Base-by-base conservation (phyloP, 495 filamentous ascomycete species). In the Lindgomyces ingoldianus region DNA sequence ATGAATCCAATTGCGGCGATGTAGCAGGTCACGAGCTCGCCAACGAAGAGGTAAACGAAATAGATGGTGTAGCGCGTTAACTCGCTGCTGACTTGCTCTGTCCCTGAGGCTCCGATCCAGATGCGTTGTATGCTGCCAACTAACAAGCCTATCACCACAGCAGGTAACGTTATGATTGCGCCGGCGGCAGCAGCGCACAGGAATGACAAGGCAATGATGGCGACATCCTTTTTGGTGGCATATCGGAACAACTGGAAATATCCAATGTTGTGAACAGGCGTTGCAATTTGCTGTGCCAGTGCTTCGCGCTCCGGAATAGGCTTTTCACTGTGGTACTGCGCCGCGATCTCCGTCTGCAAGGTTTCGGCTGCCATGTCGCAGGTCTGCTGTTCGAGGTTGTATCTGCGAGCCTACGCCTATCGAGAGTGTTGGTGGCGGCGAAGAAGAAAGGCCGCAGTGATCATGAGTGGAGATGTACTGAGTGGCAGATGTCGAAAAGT, bases 31-130 rank as follows among this genome's bases (percentile, higher is more conserved):
- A 90, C 76, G 64, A 96, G 96, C 73, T 96, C 90, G 51, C 80
- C 93, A 53, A 96, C 86, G 30, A 84, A 93, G 45, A 97, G 83
- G 72, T 96, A 96, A 11, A 97, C 76, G 58, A 96, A 96, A 70
- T 96, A 96, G 19, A 96, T 74, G 26, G 91, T 89, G 63, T 89
- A 83, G 33, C 80, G 80, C 21, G 74, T 73, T 55, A 96, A 76
- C 65, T 88, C 72, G 62, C 73, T 41, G 41, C 81, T 79, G 79
- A 95, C 93, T 1, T 79, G 72, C 18, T 76, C 71, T 44, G 81
- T 80, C 8, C 75, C 64, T 9, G 82, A 77, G 0, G 62, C 73
- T 1, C 79, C 76, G 8, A 76, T 55, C 53, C 85, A 82, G 71
- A 85, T 91, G 6, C 78, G 71, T 71, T 89, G 83, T 69, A 98